These are phyloP conservation scores for Aspergillus sp. DNA, from an alignment of 2,329 filamentous ascomycete genomes.

Conservation along the genomic window DNA sequence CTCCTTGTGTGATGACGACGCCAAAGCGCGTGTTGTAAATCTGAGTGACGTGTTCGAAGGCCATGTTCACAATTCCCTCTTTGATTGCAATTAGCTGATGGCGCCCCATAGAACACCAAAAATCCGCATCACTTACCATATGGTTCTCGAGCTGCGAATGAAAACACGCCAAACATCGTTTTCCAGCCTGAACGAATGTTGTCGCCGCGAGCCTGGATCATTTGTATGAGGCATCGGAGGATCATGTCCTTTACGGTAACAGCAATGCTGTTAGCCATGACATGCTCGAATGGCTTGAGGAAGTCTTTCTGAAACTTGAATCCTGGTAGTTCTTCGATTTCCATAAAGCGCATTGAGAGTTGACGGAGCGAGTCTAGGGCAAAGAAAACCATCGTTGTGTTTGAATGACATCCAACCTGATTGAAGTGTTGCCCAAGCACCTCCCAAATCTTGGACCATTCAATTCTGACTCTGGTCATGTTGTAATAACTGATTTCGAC, in stretches of 20 bases:
- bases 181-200: slow-evolving; percentile 98
- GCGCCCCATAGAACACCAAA: background rate
- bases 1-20: slow-evolving; percentile 92
- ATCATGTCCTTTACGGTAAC: slow-evolving; percentile 97
- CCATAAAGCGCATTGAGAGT: slow-evolving; percentile 97
- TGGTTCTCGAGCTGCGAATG: slow-evolving; percentile 86
- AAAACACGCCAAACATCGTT: slow-evolving; percentile 99
- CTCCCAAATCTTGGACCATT: slow-evolving; percentile 98
- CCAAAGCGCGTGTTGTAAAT: slow-evolving; percentile 96
- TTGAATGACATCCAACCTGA: slow-evolving; percentile 91
- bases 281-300: slow-evolving; percentile 95
- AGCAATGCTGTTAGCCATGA: slow-evolving; percentile 88
- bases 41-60: slow-evolving; percentile 93
- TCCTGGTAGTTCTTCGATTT: slow-evolving; percentile 93
- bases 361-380: slow-evolving; percentile 93
- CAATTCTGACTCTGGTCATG: slow-evolving; percentile 96
- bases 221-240: slow-evolving; percentile 91
- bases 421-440: slow-evolving; percentile 99
- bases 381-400: slow-evolving; percentile 96
- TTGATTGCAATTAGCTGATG: slow-evolving; percentile 8
- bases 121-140: slow-evolving; percentile 56
- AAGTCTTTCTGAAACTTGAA: slow-evolving; percentile 99
- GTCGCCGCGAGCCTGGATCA: slow-evolving; percentile 95
- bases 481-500: slow-evolving; percentile 99
- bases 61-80: slow-evolving; percentile 94